These are phyloP conservation scores for Trichoderma harzianum DNA, from an alignment of 2,329 filamentous ascomycete species.

Conservation along the genomic window DNA sequence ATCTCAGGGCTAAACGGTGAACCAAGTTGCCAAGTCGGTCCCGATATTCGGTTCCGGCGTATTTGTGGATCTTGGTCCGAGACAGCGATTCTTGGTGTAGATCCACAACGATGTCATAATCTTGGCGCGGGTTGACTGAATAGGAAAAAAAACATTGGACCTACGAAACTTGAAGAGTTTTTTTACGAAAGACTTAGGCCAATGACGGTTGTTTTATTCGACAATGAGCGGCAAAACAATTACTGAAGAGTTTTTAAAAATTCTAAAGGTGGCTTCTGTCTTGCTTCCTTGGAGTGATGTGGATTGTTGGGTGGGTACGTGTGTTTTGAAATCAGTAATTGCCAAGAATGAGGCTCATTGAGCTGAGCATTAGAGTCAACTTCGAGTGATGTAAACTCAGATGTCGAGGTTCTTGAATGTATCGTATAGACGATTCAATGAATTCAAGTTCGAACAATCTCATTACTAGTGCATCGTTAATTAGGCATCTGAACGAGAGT, in stretches of 20 bases:
- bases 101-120: slow-evolving; percentile 12
- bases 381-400: background rate
- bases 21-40: background rate
- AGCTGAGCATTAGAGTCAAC: background rate
- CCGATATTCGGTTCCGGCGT: background rate
- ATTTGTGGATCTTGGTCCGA: slow-evolving; percentile 9
- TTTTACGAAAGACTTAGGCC: background rate
- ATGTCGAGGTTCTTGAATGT: background rate
- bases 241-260: background rate
- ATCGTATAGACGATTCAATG: background rate
- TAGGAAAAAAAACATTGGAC: background rate
- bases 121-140: background rate
- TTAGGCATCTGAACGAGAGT: background rate
- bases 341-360: background rate
- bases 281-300: background rate
- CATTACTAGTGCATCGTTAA: background rate
- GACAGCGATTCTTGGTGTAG: background rate
- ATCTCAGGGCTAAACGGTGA: background rate
- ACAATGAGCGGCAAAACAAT: background rate
- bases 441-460: background rate
- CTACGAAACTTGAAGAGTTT: background rate
- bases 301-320: background rate
- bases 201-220: background rate
- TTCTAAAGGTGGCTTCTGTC: background rate
- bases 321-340: background rate